phyloP scores from a whole-genome alignment of 345 rosid genomes.

The Crucihimalaya himalaica region DNA sequence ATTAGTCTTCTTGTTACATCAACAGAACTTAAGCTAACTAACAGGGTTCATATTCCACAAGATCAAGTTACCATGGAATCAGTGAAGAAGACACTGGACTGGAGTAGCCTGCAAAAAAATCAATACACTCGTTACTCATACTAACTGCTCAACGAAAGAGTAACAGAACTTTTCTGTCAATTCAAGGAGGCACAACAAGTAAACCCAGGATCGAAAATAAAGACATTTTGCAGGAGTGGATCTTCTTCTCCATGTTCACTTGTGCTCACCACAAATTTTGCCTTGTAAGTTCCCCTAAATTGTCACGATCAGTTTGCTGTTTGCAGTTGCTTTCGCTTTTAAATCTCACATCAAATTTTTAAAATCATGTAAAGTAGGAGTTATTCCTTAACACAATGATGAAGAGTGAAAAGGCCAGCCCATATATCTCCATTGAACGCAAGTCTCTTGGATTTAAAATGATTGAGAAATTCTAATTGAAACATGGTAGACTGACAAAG shows the following conservation, averaged over 20 bases:
- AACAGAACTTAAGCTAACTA: constrained; percentile 5
- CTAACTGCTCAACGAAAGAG: background rate
- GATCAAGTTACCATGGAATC: constrained; percentile 67
- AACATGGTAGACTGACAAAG: background rate
- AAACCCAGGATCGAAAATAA: background rate
- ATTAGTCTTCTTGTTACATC: constrained; percentile 25
- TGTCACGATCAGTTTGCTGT: no score
- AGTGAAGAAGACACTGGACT: constrained; percentile 40
- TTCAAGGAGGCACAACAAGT: background rate
- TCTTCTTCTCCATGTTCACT: constrained; percentile 66
- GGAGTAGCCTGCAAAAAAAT: constrained; percentile 59
- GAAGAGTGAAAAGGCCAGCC: background rate
- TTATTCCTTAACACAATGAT: background rate
- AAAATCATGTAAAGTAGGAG: no score
- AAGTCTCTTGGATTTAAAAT: background rate
- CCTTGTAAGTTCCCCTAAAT: constrained; percentile 42
- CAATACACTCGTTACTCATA: constrained; percentile 13
- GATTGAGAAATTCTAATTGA: background rate
- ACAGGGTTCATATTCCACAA: background rate
- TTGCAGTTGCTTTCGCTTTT: constrained; percentile 15
- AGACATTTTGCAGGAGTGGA: constrained; percentile 61
- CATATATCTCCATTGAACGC: background rate
- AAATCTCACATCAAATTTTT: no score
- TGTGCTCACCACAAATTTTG: constrained; percentile 61
- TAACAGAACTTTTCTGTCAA: background rate